Percentiles rank a stretch among this genome's conserved stretches.
Evolutionary conservation across 2,329 filamentous ascomycete species (phyloP).

Genomic region (Paecilomyces sp.): DNA sequence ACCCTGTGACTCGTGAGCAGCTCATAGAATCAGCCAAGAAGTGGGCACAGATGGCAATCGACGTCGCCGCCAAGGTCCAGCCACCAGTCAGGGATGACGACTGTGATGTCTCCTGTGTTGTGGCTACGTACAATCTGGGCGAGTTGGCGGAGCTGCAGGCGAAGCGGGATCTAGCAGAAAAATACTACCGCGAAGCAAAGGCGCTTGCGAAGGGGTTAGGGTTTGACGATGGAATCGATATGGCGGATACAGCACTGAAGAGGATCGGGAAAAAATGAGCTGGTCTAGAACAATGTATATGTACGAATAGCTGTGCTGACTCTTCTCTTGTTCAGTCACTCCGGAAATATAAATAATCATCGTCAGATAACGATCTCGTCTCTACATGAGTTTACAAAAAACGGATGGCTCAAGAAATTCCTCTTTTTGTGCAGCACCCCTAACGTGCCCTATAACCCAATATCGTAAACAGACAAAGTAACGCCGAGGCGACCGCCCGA

Average conservation of each 20-base stretch:
- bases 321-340: background rate
- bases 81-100: constrained; percentile 64
- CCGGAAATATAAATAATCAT: background rate
- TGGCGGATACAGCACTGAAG: constrained; percentile 23
- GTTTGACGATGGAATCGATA: constrained; percentile 24
- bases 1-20: constrained; percentile 49
- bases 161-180: constrained; percentile 56
- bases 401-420: background rate
- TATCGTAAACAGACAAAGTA: background rate
- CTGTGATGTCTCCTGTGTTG: constrained; percentile 76
- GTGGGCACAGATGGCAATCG: constrained; percentile 74
- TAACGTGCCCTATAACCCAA: background rate
- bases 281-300: background rate
- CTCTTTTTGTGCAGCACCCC: background rate
- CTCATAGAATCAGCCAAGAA: constrained; percentile 63
- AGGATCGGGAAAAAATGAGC: constrained; percentile 16
- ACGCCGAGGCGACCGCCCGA: background rate
- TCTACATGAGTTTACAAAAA: background rate
- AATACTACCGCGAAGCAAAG: constrained; percentile 62
- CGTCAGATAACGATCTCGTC: background rate
- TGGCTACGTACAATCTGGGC: constrained; percentile 78
- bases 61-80: constrained; percentile 57
- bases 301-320: background rate
- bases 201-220: constrained; percentile 46
- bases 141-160: constrained; percentile 74